phyloP scores from a whole-genome alignment of 331 rosid species.

The Ulmus americana region DNA sequence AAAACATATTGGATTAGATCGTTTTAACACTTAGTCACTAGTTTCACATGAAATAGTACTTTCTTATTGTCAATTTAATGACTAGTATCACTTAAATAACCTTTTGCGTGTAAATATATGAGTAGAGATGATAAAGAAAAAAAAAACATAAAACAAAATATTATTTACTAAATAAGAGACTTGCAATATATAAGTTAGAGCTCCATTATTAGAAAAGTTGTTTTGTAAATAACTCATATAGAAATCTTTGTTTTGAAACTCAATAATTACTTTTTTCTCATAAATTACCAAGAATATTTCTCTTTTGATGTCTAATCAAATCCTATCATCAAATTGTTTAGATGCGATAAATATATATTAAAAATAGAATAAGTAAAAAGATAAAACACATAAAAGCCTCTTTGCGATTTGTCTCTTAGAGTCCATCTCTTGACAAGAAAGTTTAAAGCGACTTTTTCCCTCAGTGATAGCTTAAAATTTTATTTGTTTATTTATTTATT shows the following conservation, averaged over 20 bases:
- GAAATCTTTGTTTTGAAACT: not conserved
- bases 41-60: too few species aligned
- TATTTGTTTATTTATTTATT: too few species aligned
- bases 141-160: too few species aligned
- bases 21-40: too few species aligned
- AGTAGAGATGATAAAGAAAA: too few species aligned
- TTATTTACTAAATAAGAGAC: not conserved
- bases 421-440: not conserved
- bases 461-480: not conserved
- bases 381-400: not conserved
- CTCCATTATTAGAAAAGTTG: not conserved
- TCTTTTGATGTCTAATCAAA: not conserved
- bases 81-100: too few species aligned
- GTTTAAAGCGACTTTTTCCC: constrained; percentile 5
- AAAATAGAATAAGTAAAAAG: not conserved
- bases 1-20: too few species aligned
- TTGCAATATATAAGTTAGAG: constrained; percentile 11
- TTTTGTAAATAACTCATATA: too few species aligned
- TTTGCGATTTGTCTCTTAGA: not conserved
- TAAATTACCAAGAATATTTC: not conserved
- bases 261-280: not conserved
- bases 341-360: not conserved
- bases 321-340: not conserved
- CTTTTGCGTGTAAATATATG: too few species aligned
- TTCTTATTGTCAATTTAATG: too few species aligned